phyloP scores from a whole-genome alignment of 208 protist genomes.

The Leishmania aethiopica region DNA sequence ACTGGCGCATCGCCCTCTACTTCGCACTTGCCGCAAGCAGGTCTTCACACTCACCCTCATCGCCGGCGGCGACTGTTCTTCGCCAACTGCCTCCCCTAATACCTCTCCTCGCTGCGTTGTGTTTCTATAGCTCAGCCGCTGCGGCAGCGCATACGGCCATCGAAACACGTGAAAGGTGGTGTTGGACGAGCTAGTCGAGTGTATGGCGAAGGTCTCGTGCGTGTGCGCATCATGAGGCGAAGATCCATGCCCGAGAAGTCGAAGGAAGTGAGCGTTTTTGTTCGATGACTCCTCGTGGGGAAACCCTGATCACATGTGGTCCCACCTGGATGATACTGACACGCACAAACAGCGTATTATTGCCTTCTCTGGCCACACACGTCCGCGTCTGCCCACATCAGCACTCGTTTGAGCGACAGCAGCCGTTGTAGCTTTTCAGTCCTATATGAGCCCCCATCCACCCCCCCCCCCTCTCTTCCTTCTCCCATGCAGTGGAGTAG shows the following conservation, averaged over 20 bases:
- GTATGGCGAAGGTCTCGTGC: background rate
- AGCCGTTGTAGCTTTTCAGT: background rate
- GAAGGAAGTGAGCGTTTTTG: conserved; percentile 7
- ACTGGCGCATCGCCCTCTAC: background rate
- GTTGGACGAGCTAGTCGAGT: background rate
- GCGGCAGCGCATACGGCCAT: background rate
- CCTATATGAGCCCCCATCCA: background rate
- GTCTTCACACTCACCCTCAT: background rate
- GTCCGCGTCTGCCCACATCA: background rate
- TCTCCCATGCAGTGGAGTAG: background rate
- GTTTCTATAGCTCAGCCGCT: background rate
- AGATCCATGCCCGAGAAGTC: background rate
- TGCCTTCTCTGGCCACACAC: background rate
- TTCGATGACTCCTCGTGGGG: conserved; percentile 17
- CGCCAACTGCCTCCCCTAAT: background rate
- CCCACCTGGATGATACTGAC: conserved; percentile 11
- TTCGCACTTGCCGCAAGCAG: background rate
- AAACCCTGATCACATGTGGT: conserved; percentile 6
- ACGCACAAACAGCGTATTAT: conserved; percentile 4
- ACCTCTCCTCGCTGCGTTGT: background rate
- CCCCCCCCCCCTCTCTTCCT: background rate
- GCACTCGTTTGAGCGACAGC: background rate
- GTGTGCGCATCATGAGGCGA: background rate
- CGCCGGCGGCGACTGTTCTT: background rate
- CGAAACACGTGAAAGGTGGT: too few relatives aligned